These are phyloP conservation scores for Aspergillus unguis DNA, from an alignment of 2,329 filamentous ascomycete genomes.

Conservation along the genomic window DNA sequence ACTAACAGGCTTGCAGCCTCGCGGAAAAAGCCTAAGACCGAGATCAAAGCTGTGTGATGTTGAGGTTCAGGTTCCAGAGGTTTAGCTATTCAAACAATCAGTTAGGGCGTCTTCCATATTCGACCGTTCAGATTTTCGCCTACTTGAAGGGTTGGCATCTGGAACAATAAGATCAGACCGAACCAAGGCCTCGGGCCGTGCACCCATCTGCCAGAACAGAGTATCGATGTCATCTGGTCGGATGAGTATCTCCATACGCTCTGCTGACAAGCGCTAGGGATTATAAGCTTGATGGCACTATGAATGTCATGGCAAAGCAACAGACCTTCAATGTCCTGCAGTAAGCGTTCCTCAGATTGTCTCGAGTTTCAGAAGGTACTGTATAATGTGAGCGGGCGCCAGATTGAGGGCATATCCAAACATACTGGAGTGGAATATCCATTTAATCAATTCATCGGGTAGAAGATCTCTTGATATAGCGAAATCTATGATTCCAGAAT, in stretches of 20 bases:
- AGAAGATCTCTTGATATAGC: slow-evolving; percentile 49
- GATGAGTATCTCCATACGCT: slow-evolving; percentile 32
- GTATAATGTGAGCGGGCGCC: slow-evolving; percentile 5
- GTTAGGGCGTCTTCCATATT: not conserved
- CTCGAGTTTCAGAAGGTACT: slow-evolving; percentile 54
- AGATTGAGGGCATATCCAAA: slow-evolving; percentile 3
- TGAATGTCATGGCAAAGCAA: slow-evolving; percentile 21
- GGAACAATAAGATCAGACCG: slow-evolving; percentile 27
- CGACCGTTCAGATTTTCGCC: not conserved
- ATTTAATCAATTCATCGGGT: slow-evolving; percentile 63
- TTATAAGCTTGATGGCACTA: slow-evolving; percentile 11
- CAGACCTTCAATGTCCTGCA: slow-evolving; percentile 50
- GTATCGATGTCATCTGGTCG: slow-evolving; percentile 43
- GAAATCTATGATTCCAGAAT: slow-evolving; percentile 60
- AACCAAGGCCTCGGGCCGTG: slow-evolving; percentile 46
- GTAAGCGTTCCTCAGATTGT: slow-evolving; percentile 60
- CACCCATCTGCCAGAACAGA: slow-evolving; percentile 60
- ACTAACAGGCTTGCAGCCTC: slow-evolving; percentile 32
- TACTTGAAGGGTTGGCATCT: slow-evolving; percentile 23
- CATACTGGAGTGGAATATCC: slow-evolving; percentile 51
- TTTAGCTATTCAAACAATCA: not conserved
- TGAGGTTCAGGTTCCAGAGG: slow-evolving; percentile 12
- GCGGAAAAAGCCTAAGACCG: slow-evolving; percentile 33
- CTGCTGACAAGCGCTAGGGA: slow-evolving; percentile 23
- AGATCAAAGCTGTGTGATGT: slow-evolving; percentile 27